These are phyloP conservation scores for Talaromyces sp. DNA, from an alignment of 2,329 filamentous ascomycete genomes.

Conservation along the genomic window DNA sequence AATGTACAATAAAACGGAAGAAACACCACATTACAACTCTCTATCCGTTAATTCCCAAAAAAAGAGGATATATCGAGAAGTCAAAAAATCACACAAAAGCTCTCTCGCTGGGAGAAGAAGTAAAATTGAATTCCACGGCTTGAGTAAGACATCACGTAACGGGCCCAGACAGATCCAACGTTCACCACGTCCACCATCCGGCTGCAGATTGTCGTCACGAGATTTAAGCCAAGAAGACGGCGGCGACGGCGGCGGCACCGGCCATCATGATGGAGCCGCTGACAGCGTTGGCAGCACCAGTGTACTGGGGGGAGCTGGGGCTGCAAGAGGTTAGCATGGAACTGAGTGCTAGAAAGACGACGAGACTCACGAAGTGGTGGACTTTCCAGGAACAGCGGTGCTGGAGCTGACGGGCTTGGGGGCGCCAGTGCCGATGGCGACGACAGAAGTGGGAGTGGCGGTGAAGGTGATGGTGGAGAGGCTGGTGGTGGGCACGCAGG, in stretches of 20 bases:
- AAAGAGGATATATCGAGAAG: slow-evolving; percentile 4
- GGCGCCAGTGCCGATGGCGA: slow-evolving; percentile 21
- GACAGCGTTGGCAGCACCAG: slow-evolving; percentile 31
- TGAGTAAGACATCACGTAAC: slow-evolving; percentile 5
- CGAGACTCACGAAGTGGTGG: slow-evolving; percentile 8
- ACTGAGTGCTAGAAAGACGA: background rate
- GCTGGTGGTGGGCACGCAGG: slow-evolving; percentile 33
- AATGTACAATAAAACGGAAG: slow-evolving; percentile 9
- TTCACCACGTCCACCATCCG: background rate
- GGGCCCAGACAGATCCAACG: background rate
- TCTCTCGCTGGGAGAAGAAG: slow-evolving; percentile 3
- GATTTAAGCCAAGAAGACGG: slow-evolving; percentile 35
- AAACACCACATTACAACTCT: slow-evolving; percentile 12
- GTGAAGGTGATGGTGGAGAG: slow-evolving; percentile 29
- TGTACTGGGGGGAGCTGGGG: slow-evolving; percentile 26
- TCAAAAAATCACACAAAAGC: background rate
- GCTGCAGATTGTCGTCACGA: slow-evolving; percentile 10
- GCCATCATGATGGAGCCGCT: slow-evolving; percentile 30
- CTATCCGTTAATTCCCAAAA: slow-evolving; percentile 3
- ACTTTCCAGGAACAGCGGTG: slow-evolving; percentile 21
- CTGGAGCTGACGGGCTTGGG: slow-evolving; percentile 21
- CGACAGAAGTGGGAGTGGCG: slow-evolving; percentile 14
- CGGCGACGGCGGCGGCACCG: slow-evolving; percentile 31
- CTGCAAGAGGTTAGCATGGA: slow-evolving; percentile 13
- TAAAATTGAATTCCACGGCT: background rate